These are phyloP conservation scores for Plasmopara muralis DNA, from an alignment of 352 stramenopile genomes.

Conservation along the genomic window DNA sequence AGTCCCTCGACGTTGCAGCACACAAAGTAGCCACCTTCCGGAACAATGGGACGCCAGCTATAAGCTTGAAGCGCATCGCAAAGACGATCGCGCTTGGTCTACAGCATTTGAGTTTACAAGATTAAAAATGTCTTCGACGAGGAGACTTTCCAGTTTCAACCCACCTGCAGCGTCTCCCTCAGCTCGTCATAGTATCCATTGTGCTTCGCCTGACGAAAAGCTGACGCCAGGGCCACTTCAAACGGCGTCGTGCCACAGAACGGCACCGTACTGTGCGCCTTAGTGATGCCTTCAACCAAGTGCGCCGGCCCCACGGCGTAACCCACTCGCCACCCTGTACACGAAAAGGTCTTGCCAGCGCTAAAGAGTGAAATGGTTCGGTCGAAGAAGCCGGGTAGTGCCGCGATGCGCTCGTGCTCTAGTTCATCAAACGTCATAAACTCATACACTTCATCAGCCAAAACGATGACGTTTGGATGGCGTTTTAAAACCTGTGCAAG, in stretches of 20 bases:
- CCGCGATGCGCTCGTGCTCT: slow-evolving; percentile 58
- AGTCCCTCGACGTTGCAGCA: slow-evolving; percentile 74
- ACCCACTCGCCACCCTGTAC: slow-evolving; percentile 90
- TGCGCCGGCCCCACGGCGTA: slow-evolving; percentile 65
- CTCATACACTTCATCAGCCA: slow-evolving; percentile 99
- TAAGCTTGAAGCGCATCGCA: slow-evolving; percentile 68
- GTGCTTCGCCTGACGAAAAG: slow-evolving; percentile 81
- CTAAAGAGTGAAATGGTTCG: slow-evolving; percentile 91
- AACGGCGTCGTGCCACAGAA: slow-evolving; percentile 94
- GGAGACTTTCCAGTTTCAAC: neutral
- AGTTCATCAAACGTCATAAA: slow-evolving; percentile 91
- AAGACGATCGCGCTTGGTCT: slow-evolving; percentile 84
- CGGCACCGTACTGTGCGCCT: slow-evolving; percentile 78
- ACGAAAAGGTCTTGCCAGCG: slow-evolving; percentile 91
- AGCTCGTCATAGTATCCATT: slow-evolving; percentile 84
- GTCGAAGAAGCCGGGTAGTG: slow-evolving; percentile 80
- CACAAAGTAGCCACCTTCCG: slow-evolving; percentile 95
- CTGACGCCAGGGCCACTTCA: slow-evolving; percentile 88
- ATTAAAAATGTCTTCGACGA: slow-evolving; percentile 1
- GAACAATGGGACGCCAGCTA: slow-evolving; percentile 87
- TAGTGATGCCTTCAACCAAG: slow-evolving; percentile 53
- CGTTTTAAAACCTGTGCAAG: slow-evolving; percentile 82
- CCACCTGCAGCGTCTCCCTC: slow-evolving; percentile 46
- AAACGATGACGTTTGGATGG: slow-evolving; percentile 87
- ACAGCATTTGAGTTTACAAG: slow-evolving; percentile 25